phyloP scores from a whole-genome alignment of 2,329 filamentous ascomycete species.

The Stagonosporopsis rhizophila region DNA sequence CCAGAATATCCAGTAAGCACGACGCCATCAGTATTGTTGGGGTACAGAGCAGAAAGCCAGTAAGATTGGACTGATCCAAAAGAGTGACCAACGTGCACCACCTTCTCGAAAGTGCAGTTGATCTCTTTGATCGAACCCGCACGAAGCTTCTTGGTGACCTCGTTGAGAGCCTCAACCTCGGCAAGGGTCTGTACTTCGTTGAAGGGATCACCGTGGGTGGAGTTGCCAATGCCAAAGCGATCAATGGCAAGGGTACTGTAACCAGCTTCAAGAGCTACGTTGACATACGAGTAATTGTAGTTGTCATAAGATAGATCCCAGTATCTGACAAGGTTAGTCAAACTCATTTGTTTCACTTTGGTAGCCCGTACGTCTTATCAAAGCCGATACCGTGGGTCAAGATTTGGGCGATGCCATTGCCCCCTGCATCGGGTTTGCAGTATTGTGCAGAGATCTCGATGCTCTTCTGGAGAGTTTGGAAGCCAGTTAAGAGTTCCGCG shows the following conservation, averaged over 20 bases:
- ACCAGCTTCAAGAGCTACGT: slow-evolving; percentile 61
- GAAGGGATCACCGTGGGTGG: slow-evolving; percentile 65
- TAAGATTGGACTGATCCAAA: slow-evolving; percentile 68
- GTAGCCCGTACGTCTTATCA: slow-evolving; percentile 53
- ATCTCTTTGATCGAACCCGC: slow-evolving; percentile 55
- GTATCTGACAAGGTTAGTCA: slow-evolving; percentile 53
- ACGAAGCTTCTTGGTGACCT: slow-evolving; percentile 61
- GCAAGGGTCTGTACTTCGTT: slow-evolving; percentile 65
- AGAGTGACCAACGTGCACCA: slow-evolving; percentile 69
- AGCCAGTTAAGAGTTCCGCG: slow-evolving; percentile 55
- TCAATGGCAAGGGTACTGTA: slow-evolving; percentile 69
- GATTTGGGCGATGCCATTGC: slow-evolving; percentile 53
- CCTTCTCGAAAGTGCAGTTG: slow-evolving; percentile 49
- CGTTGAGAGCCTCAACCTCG: slow-evolving; percentile 65
- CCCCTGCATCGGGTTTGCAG: slow-evolving; percentile 61
- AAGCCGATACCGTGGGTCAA: slow-evolving; percentile 64
- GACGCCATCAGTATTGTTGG: slow-evolving; percentile 63
- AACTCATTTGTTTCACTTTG: no score
- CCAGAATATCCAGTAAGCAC: slow-evolving; percentile 67
- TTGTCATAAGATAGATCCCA: slow-evolving; percentile 67
- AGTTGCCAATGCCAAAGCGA: slow-evolving; percentile 67
- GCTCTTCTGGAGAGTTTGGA: slow-evolving; percentile 58
- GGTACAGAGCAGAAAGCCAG: slow-evolving; percentile 60
- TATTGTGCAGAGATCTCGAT: slow-evolving; percentile 68
- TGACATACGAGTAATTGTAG: slow-evolving; percentile 69